Percentiles rank a stretch among this genome's conserved stretches.
Evolutionary conservation across 305 asterid genomes (phyloP).

Genomic region (Petunia hybrid): DNA sequence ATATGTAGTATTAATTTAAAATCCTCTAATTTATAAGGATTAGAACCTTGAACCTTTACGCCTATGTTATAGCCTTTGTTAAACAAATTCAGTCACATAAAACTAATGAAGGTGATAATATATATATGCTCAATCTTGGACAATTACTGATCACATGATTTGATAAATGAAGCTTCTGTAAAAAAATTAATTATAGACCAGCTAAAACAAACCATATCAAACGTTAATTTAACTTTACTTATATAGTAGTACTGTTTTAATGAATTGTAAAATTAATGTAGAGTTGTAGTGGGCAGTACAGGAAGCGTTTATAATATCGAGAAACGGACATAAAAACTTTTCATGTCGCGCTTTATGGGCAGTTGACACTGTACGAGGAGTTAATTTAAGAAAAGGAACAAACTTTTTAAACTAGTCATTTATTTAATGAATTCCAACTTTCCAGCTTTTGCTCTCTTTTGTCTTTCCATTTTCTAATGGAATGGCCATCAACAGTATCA

Average conservation of each 20-base stretch:
- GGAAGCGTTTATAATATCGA: conserved; percentile 34
- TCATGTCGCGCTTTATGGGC: not conserved
- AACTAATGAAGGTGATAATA: too few species aligned
- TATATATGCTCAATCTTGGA: not conserved
- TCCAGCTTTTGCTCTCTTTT: not conserved
- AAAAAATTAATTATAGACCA: too few species aligned
- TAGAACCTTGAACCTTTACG: too few species aligned
- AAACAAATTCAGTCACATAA: too few species aligned
- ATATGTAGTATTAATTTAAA: too few species aligned
- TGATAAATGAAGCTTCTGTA: not conserved
- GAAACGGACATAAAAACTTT: conserved; percentile 30
- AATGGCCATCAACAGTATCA: conserved; percentile 22
- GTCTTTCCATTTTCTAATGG: conserved; percentile 32
- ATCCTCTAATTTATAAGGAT: too few species aligned
- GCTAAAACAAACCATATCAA: too few species aligned
- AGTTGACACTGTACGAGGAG: conserved; percentile 21
- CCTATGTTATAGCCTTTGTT: too few species aligned
- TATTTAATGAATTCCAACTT: conserved; percentile 13
- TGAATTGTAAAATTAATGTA: not conserved
- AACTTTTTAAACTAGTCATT: not conserved
- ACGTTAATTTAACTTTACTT: too few species aligned
- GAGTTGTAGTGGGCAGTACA: not conserved
- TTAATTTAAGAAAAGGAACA: not conserved
- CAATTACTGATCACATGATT: not conserved
- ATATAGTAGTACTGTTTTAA: too few species aligned